Evolutionary conservation across 192 early-diverging fungal genomes (phyloP).

Genomic region (Phlyctochytrium arcticum): DNA sequence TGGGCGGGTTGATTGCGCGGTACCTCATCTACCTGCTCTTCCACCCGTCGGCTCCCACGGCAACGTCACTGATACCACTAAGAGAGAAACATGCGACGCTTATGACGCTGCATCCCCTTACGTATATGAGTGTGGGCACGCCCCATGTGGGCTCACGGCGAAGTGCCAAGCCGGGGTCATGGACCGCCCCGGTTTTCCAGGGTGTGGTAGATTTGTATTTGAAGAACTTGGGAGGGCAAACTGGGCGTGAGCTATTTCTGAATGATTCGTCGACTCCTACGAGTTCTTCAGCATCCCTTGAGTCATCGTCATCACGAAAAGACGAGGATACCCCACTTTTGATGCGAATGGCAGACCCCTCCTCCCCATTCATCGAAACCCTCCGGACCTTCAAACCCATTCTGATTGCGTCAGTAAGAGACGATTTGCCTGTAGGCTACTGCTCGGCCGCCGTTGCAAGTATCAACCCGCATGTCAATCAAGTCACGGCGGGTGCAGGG

Average conservation of each 20-base stretch:
- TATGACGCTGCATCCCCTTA: constrained; percentile 9
- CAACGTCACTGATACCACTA: not conserved
- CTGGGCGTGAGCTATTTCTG: constrained; percentile 11
- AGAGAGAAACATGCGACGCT: not conserved
- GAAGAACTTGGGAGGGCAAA: constrained; percentile 1
- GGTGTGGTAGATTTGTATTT: constrained; percentile 1
- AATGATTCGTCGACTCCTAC: not conserved
- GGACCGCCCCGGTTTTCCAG: not conserved
- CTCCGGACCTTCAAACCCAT: not conserved
- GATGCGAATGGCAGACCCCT: not conserved
- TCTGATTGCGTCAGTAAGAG: not conserved
- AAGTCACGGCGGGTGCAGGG: not conserved
- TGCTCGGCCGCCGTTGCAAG: constrained; percentile 10
- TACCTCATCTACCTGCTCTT: constrained; percentile 1
- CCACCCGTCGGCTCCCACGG: not conserved
- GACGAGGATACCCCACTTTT: not conserved
- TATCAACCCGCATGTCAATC: constrained; percentile 8
- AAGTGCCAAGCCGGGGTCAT: not conserved
- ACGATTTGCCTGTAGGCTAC: constrained; percentile 23
- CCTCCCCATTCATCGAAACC: not conserved
- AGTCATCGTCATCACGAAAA: not conserved
- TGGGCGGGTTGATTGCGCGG: constrained; percentile 21
- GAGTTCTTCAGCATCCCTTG: too few species aligned
- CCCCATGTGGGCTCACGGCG: constrained; percentile 21
- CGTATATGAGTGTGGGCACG: constrained; percentile 20